Evolutionary conservation across 768 basidiomycete species (phyloP), one percentile per base, ranked within the genome.

Genomic region (Lyophyllum shimeji): DNA sequence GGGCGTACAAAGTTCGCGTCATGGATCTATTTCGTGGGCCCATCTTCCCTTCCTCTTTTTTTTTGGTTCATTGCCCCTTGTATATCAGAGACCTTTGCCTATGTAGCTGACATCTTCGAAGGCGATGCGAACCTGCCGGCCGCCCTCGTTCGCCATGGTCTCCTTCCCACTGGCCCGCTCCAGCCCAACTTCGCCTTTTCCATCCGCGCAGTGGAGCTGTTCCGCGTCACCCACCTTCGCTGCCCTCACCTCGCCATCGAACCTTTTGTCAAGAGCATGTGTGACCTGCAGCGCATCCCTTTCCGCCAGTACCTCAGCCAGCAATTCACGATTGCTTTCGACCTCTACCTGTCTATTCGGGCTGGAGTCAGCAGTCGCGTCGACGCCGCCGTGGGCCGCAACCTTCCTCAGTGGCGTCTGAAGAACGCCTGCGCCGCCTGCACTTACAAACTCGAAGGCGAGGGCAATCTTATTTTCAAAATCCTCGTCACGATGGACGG

Each of bases 201-300:
- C 2, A 57, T 60, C 1, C 50, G 56, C 1, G 47, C 63, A 3
- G 55, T 72, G 1, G 64, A 71, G 33, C 44, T 68, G 1, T 72
- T 55, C 46, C 61, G 60, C 13, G 50, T 21, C 3, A 37, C 37
- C 11, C 60, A 58, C 46, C 61, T 65, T 1, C 50, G 59, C 8
- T 69, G 63, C 37, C 70, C 70, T 18, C 62, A 60, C 21, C 60
- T 74, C 2, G 50, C 66, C 0, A 59, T 67, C 11, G 58, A 73
- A 46, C 57, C 67, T 7, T 69, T 71, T 43, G 48, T 65, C 20
- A 70, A 69, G 46, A 52, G 52, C 1, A 55, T 74, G 0, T 71
- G 67, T 27, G 67, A 73, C 49, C 24, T 71, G 20, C 67, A 74
- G 13, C 37, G 60, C 12, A 46, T 60, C 0, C 63, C 65, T 0